A percentile compares a stretch with the other conserved stretches of the same genome.
These are phyloP conservation scores for Geotrichum bryndzae DNA, from an alignment of 1,139 yeast genomes.

Conservation along the genomic window DNA sequence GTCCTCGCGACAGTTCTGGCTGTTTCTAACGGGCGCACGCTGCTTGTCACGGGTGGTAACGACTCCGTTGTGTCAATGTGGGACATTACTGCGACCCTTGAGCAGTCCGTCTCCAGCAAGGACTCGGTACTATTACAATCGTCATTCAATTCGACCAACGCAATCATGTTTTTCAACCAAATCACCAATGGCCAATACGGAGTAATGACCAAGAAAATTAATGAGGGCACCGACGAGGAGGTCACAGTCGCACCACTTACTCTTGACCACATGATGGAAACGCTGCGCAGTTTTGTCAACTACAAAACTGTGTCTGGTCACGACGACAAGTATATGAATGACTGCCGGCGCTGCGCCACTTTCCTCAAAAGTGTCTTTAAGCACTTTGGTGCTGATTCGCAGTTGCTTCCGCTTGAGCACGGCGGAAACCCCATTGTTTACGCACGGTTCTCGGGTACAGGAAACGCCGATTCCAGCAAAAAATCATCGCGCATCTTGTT, in stretches of 20 bases:
- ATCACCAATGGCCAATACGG: neutral
- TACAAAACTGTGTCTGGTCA: slow-evolving; percentile 73
- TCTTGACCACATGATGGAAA: slow-evolving; percentile 59
- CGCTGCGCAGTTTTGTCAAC: slow-evolving; percentile 56
- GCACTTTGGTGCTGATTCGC: slow-evolving; percentile 69
- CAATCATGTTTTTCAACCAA: slow-evolving; percentile 9
- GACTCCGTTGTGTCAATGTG: slow-evolving; percentile 57
- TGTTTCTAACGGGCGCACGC: slow-evolving; percentile 19
- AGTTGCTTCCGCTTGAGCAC: slow-evolving; percentile 63
- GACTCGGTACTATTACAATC: slow-evolving; percentile 4
- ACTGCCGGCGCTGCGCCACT: slow-evolving; percentile 82
- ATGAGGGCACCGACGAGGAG: neutral
- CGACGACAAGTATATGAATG: slow-evolving; percentile 62
- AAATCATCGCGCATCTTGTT: slow-evolving; percentile 47
- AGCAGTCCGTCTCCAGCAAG: neutral
- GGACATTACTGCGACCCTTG: slow-evolving; percentile 40
- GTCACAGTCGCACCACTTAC: slow-evolving; percentile 27
- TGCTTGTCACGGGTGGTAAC: slow-evolving; percentile 52
- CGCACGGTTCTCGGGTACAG: slow-evolving; percentile 53
- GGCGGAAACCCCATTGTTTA: slow-evolving; percentile 77
- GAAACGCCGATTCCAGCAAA: neutral
- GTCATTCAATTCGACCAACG: slow-evolving; percentile 20
- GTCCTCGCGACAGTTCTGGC: slow-evolving; percentile 29
- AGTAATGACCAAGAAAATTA: neutral
- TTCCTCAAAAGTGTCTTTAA: slow-evolving; percentile 58